These are phyloP conservation scores for Trametes elegans DNA, from an alignment of 768 basidiomycete species.

Conservation along the genomic window DNA sequence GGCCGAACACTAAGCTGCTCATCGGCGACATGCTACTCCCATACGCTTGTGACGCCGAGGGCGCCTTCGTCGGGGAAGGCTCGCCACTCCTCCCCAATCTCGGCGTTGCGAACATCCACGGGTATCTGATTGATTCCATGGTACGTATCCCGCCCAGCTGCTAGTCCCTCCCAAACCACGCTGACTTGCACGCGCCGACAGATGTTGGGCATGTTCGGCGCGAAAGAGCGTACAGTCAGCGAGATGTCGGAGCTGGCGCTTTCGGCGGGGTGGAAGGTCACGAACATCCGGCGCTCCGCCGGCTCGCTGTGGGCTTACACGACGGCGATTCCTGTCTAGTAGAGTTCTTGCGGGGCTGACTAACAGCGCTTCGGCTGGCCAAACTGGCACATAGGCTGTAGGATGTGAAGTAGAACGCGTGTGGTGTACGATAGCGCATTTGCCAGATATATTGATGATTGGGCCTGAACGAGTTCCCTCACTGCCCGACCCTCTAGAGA, in stretches of 20 bases:
- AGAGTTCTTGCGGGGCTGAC: too few relatives aligned
- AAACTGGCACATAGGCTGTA: too few relatives aligned
- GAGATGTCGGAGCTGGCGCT: slow-evolving; percentile 53
- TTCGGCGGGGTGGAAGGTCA: slow-evolving; percentile 70
- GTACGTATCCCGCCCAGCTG: background rate
- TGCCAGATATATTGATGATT: too few relatives aligned
- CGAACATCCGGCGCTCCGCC: slow-evolving; percentile 53
- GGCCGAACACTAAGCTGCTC: slow-evolving; percentile 15
- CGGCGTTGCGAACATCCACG: slow-evolving; percentile 4
- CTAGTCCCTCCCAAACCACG: too few relatives aligned
- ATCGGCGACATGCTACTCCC: slow-evolving; percentile 17
- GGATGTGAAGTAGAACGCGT: too few relatives aligned
- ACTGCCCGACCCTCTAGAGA: too few relatives aligned
- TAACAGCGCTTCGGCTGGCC: too few relatives aligned
- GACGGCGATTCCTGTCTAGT: slow-evolving; percentile 38
- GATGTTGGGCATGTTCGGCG: slow-evolving; percentile 69
- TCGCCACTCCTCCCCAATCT: slow-evolving; percentile 16
- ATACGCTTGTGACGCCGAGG: slow-evolving; percentile 5
- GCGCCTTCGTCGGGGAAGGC: slow-evolving; percentile 1
- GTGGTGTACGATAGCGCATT: too few relatives aligned
- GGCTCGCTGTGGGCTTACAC: slow-evolving; percentile 71
- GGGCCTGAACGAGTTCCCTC: too few relatives aligned
- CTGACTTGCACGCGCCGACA: slow-evolving; percentile 35
- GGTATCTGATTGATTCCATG: slow-evolving; percentile 9
- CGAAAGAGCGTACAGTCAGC: slow-evolving; percentile 64